A percentile compares a stretch with the other conserved stretches of the same genome.
phyloP scores from a whole-genome alignment of 2,329 filamentous ascomycete species.

The Trematosphaeria pertusa region DNA sequence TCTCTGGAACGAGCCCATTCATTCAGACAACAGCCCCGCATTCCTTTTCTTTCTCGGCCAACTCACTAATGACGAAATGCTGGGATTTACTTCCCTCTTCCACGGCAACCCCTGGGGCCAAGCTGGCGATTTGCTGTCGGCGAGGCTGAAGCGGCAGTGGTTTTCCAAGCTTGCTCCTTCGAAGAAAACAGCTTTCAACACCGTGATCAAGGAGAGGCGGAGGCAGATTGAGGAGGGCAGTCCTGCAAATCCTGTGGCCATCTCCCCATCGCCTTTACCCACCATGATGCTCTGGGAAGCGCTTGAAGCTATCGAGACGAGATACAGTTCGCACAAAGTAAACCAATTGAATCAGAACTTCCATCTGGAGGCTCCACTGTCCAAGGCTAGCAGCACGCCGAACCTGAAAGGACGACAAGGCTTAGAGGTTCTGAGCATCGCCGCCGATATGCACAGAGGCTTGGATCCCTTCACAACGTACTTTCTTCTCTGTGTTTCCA shows the following conservation, averaged over 20 bases:
- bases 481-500: slow-evolving; percentile 4
- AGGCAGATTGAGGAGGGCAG: not conserved
- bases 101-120: slow-evolving; percentile 1
- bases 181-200: slow-evolving; percentile 7
- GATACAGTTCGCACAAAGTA: not conserved
- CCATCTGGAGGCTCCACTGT: not conserved
- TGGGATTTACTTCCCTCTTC: not conserved
- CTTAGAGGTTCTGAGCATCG: no score
- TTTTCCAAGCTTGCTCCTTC: not conserved
- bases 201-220: slow-evolving; percentile 7
- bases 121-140: not conserved
- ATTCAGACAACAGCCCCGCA: not conserved
- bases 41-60: slow-evolving; percentile 1
- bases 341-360: no score
- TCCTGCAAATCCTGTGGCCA: no score
- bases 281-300: slow-evolving; percentile 16
- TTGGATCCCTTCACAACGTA: slow-evolving; percentile 9
- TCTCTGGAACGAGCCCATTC: slow-evolving; percentile 5
- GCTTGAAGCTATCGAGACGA: slow-evolving; percentile 16
- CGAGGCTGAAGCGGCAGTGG: slow-evolving; percentile 2
- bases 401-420: no score
- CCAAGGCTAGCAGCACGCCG: slow-evolving; percentile 10
- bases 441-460: no score
- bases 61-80: not conserved
- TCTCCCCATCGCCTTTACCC: no score